Conservation (phyloP, 495 filamentous ascomycete genomes). For the Wilcoxina mikolae region DNA sequence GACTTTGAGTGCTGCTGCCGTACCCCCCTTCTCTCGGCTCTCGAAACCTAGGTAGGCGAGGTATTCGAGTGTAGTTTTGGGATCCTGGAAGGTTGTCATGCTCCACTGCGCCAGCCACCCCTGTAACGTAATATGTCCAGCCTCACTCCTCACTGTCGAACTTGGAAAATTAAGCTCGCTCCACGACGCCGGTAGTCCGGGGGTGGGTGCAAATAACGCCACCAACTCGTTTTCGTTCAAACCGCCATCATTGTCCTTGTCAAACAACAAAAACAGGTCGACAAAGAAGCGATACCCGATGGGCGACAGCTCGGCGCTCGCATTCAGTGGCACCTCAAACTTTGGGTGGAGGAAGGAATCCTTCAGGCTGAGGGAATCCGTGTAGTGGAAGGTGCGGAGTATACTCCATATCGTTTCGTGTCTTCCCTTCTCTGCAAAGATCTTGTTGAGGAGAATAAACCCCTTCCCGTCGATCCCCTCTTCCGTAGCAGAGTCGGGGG, state of each 20-base stretch:
- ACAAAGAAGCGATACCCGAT: constrained; percentile 95
- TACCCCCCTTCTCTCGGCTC: constrained; percentile 36
- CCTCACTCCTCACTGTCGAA: constrained; percentile 87
- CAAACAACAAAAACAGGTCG: constrained; percentile 83
- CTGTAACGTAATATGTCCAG: constrained; percentile 86
- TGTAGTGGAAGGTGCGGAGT: constrained; percentile 88
- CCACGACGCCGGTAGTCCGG: constrained; percentile 76
- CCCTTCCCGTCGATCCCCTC: constrained; percentile 65
- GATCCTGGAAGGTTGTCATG: constrained; percentile 95
- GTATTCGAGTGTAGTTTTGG: constrained; percentile 87
- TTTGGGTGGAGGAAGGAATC: constrained; percentile 84
- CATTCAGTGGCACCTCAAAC: constrained; percentile 80
- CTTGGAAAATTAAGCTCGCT: constrained; percentile 74
- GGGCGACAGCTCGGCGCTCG: constrained; percentile 86
- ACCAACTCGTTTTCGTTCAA: constrained; percentile 69
- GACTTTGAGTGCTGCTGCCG: constrained; percentile 67
- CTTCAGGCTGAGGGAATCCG: constrained; percentile 78
- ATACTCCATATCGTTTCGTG: constrained; percentile 98
- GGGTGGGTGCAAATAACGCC: constrained; percentile 83
- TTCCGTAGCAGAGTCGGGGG: constrained; percentile 47
- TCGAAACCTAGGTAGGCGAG: constrained; percentile 91
- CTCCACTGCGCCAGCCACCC: constrained; percentile 99
- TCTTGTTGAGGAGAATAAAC: constrained; percentile 80
- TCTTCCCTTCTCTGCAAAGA: constrained; percentile 93
- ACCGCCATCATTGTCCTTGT: constrained; percentile 95